Conservation (phyloP, 129 eudicot genomes). For the Helianthus tuberosus region DNA sequence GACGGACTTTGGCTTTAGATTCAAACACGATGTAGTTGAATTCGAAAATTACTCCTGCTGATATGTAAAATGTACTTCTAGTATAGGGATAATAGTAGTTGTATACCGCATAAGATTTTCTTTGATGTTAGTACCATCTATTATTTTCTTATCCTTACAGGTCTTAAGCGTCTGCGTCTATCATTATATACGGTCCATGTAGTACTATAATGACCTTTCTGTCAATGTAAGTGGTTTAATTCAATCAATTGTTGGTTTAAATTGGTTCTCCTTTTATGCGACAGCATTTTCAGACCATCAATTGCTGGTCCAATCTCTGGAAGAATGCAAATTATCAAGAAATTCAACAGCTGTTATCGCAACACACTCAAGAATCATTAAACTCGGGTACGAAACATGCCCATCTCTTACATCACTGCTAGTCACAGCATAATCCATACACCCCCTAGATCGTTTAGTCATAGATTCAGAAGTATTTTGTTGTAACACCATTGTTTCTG, state of each 20-base stretch:
- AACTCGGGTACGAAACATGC: slow-evolving; percentile 53
- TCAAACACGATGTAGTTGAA: neutral
- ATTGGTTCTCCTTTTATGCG: neutral
- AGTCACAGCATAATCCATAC: slow-evolving; percentile 32
- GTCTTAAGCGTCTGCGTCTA: neutral
- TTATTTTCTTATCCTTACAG: neutral
- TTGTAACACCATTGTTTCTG: neutral
- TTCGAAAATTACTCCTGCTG: neutral
- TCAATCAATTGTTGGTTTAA: neutral
- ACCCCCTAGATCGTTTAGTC: neutral
- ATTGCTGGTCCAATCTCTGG: slow-evolving; percentile 45
- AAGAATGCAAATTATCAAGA: slow-evolving; percentile 49
- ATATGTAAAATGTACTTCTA: neutral
- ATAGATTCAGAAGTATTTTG: neutral
- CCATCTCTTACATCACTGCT: slow-evolving; percentile 59
- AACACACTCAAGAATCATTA: slow-evolving; percentile 55
- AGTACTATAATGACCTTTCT: neutral
- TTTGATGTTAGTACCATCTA: too few relatives aligned
- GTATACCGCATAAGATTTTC: too few relatives aligned
- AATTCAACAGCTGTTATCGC: slow-evolving; percentile 35
- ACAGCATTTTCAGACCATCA: slow-evolving; percentile 45
- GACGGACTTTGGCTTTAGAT: neutral
- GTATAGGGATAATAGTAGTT: too few relatives aligned
- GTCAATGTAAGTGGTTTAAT: neutral
- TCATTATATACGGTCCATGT: neutral